A percentile compares a stretch with the other conserved stretches of the same genome.
Conservation (phyloP, 805 yeast genomes). For the Starmerella sirachaensis region DNA sequence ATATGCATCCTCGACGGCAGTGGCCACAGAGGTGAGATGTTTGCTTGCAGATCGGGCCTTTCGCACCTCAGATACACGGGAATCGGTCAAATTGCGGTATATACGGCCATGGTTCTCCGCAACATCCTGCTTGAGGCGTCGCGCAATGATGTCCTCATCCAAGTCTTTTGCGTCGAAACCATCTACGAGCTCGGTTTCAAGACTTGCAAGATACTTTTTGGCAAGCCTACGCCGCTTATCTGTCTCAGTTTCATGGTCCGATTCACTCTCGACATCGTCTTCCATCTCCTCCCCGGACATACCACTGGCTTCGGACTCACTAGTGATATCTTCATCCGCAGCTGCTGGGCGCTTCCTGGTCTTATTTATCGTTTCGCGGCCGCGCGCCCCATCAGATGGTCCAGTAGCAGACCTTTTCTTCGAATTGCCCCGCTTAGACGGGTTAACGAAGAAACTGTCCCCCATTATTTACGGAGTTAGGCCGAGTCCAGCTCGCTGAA, state of each 20-base stretch:
- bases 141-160: constrained; percentile 73
- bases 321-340: constrained; percentile 20
- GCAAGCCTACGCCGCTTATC: constrained; percentile 92
- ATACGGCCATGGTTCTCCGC: constrained; percentile 81
- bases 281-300: constrained; percentile 14
- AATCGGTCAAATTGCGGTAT: constrained; percentile 30
- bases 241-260: constrained; percentile 76
- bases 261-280: constrained; percentile 61
- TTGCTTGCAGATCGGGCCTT: constrained; percentile 10
- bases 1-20: constrained; percentile 38
- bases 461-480: constrained; percentile 9
- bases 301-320: constrained; percentile 16
- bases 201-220: constrained; percentile 73
- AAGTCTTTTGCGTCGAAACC: constrained; percentile 78
- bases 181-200: constrained; percentile 42
- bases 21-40: constrained; percentile 33
- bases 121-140: constrained; percentile 74
- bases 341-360: constrained; percentile 1
- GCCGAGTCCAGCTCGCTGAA: not conserved
- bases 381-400: not conserved
- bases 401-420: constrained; percentile 8
- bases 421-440: constrained; percentile 9
- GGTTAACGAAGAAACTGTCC: constrained; percentile 19
- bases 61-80: constrained; percentile 26
- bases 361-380: not conserved